A percentile compares a stretch with the other conserved stretches of the same genome.
These are phyloP conservation scores for Saccharomyces hybrid DNA, from an alignment of 1,139 yeast genomes.

Conservation along the genomic window DNA sequence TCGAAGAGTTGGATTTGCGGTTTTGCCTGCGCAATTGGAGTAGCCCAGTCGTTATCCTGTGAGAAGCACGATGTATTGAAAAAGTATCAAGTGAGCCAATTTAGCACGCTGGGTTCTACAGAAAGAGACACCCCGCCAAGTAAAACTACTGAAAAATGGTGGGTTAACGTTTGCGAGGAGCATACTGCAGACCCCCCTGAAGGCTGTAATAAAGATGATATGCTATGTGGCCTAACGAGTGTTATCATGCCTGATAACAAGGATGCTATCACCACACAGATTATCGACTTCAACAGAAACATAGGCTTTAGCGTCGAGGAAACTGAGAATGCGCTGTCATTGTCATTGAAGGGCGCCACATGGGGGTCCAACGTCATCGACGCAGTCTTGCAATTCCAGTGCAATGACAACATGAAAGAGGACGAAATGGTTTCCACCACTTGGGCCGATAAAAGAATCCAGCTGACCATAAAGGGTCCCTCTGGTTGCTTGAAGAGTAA, in stretches of 20 bases:
- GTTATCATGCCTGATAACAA: conserved; percentile 39
- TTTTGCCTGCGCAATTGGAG: background rate
- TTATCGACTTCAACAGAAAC: conserved; percentile 21
- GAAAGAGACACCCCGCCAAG: conserved; percentile 71
- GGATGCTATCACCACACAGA: conserved; percentile 25
- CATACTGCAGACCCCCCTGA: conserved; percentile 31
- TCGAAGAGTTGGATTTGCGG: background rate
- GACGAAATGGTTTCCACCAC: conserved; percentile 26
- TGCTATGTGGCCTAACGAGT: conserved; percentile 59
- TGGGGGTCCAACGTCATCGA: conserved; percentile 63
- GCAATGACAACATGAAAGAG: conserved; percentile 39
- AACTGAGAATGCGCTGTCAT: conserved; percentile 27
- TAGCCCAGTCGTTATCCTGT: conserved; percentile 16
- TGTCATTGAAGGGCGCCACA: conserved; percentile 46
- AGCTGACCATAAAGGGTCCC: conserved; percentile 24
- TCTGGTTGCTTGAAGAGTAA: conserved; percentile 28
- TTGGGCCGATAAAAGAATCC: conserved; percentile 24
- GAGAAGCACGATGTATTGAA: conserved; percentile 19
- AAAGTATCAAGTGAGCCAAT: conserved; percentile 18
- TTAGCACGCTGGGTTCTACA: conserved; percentile 16
- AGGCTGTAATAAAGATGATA: conserved; percentile 61
- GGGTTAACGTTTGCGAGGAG: conserved; percentile 59
- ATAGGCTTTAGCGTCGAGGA: conserved; percentile 13
- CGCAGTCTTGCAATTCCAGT: conserved; percentile 47
- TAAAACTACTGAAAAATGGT: conserved; percentile 55